Percentiles rank a stretch among this genome's conserved stretches.
Evolutionary conservation across 306 rosid genomes (phyloP).

Genomic region (Castanospermum australe): DNA sequence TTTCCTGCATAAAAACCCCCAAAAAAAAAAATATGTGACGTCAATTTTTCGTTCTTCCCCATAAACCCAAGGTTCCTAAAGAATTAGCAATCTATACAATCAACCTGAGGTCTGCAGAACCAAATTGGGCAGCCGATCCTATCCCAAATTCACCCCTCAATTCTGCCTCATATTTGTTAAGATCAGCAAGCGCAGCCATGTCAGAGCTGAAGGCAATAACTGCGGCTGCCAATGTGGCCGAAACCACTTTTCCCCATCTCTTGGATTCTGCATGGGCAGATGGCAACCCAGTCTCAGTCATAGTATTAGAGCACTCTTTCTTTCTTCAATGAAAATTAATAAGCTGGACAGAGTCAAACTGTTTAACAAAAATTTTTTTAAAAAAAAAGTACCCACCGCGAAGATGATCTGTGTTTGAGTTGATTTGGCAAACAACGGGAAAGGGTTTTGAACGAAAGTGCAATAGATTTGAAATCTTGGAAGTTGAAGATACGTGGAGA

Average conservation of each 20-base stretch:
- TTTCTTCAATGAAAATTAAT: conserved; percentile 32
- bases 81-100: neutral
- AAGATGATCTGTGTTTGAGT: conserved; percentile 23
- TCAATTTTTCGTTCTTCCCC: neutral
- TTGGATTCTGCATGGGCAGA: conserved; percentile 36
- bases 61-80: neutral
- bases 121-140: conserved; percentile 93
- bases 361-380: neutral
- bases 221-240: conserved; percentile 67
- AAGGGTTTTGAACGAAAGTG: conserved; percentile 38
- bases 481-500: conserved; percentile 36
- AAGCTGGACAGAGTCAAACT: neutral
- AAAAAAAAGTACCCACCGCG: conserved; percentile 16
- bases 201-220: conserved; percentile 57
- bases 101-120: conserved; percentile 92
- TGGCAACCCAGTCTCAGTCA: conserved; percentile 30
- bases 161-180: conserved; percentile 81
- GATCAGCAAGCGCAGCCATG: conserved; percentile 85
- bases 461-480: conserved; percentile 27
- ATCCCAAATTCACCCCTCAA: conserved; percentile 89
- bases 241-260: conserved; percentile 55
- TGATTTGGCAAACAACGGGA: conserved; percentile 36
- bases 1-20: conserved; percentile 59
- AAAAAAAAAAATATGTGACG: neutral
- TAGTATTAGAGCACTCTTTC: conserved; percentile 29